Conservation (phyloP, 2,329 filamentous ascomycete genomes). For the Cytospora chrysosperma region DNA sequence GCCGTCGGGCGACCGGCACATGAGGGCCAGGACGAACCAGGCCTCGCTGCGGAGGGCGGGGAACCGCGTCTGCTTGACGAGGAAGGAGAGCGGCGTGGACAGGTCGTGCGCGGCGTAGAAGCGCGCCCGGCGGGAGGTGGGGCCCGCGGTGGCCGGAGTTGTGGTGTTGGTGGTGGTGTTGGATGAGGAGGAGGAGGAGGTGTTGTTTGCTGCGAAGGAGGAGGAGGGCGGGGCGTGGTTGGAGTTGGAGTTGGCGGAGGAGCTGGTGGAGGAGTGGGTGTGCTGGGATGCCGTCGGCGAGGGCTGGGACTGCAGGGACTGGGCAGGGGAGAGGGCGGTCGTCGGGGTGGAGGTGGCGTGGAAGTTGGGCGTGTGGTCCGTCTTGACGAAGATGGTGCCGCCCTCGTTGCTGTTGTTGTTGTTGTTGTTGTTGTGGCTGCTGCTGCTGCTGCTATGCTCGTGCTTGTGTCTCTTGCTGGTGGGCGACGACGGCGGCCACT, state of each 20-base stretch:
- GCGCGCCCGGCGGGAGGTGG: slow-evolving; percentile 26
- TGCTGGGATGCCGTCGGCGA: not conserved
- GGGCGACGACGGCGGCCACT: slow-evolving; percentile 30
- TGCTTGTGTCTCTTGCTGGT: slow-evolving; percentile 17
- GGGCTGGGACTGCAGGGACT: not conserved
- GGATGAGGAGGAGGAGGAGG: slow-evolving; percentile 1
- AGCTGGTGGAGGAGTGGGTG: not conserved
- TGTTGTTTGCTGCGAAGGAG: not conserved
- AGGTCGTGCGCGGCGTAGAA: slow-evolving; percentile 51
- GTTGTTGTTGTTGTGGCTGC: not conserved
- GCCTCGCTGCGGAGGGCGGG: slow-evolving; percentile 58
- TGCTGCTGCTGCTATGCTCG: not conserved
- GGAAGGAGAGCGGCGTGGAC: slow-evolving; percentile 45
- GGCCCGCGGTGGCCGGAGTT: not conserved
- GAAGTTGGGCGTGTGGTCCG: not conserved
- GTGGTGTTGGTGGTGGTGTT: no score
- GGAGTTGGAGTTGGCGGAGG: not conserved
- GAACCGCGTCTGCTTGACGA: slow-evolving; percentile 59
- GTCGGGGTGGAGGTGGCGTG: not conserved
- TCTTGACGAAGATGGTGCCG: not conserved
- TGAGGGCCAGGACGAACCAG: slow-evolving; percentile 62
- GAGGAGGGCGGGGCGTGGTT: not conserved
- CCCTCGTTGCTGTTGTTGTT: not conserved
- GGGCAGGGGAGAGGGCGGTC: not conserved
- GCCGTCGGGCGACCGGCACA: slow-evolving; percentile 51